Base-by-base conservation (phyloP, 164 flowering plant genomes). In the Annona squamosa region DNA sequence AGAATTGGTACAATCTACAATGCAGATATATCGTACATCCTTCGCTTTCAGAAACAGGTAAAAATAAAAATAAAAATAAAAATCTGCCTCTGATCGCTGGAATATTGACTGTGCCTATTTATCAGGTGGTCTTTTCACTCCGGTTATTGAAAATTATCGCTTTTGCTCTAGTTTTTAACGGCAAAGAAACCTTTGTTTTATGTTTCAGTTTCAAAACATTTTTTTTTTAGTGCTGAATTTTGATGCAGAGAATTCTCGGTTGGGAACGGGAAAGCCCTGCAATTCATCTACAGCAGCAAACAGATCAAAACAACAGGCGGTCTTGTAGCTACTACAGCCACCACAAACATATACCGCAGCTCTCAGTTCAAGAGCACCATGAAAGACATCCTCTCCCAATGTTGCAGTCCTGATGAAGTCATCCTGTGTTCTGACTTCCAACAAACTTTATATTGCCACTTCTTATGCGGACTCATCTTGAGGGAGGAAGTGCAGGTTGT, bases 371-470 rank as follows among this genome's bases (percentile, higher is more conserved):
- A 86, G 79, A 80, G 47, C 48, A 83, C 87, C 3, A 89, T 93
- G 94, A 81, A 80, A 72, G 82, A 86, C 10, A 85, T 90, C 19
- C 84, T 77, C 73, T 88, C 88, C 45, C 82, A 82, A n/a, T 73
- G 84, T 71, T 89, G 98, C 77, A 91, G 98, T 83, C 99, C 99
- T 0, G 92, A 90, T 71, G 99, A 93, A 81, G 99, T 95, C 18
- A 90, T 93, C 46, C 91, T 91, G 62, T 91, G 94, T 4, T 83
- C 94, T 3, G 90, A 91, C 73, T 93, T 89, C 79, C 85, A 86
- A 46, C 93, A 93, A 46, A 85, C 95, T 44, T 75, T 92, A 42
- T 94, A 77, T 70, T 95, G 99, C 77, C 99, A 95, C 79, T 93
- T 95, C 72, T 77, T 95, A 3, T 91, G 93, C 61, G 99, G 94